Percentiles rank a stretch among this genome's conserved stretches.
Evolutionary conservation across 2,329 filamentous ascomycete species (phyloP).

Genomic region (Ilyonectria sp.): DNA sequence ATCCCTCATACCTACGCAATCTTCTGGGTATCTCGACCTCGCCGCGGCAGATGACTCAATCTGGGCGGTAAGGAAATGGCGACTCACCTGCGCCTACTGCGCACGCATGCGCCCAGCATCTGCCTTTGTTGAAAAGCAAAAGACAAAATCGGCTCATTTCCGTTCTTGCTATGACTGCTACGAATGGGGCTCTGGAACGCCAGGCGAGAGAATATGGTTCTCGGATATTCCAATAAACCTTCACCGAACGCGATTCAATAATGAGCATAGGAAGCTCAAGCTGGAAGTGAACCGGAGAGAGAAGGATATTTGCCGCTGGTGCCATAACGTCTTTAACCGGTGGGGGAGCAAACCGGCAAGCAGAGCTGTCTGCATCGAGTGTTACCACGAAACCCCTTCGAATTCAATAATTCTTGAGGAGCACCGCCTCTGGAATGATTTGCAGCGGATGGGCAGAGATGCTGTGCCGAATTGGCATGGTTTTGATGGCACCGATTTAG

Average conservation of each 20-base stretch:
- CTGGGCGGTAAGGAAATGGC: conserved; percentile 19
- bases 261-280: conserved; percentile 1
- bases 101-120: conserved; percentile 29
- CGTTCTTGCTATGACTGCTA: conserved; percentile 25
- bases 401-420: not conserved
- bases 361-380: conserved; percentile 10
- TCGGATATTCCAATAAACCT: not conserved
- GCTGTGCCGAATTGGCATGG: not conserved
- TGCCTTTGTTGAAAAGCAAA: conserved; percentile 27
- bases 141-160: not conserved
- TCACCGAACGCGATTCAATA: conserved; percentile 11
- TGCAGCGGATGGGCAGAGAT: conserved; percentile 2
- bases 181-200: not conserved
- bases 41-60: conserved; percentile 20
- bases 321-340: conserved; percentile 19
- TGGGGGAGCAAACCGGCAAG: conserved; percentile 19
- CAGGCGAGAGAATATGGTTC: not conserved
- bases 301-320: conserved; percentile 12
- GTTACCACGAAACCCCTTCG: conserved; percentile 7
- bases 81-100: conserved; percentile 27
- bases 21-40: conserved; percentile 12
- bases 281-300: conserved; percentile 13
- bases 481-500: conserved; percentile 6
- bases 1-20: conserved; percentile 17
- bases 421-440: conserved; percentile 8